Conservation (phyloP, 768 basidiomycete genomes). For the Leccinum incarnatum region DNA sequence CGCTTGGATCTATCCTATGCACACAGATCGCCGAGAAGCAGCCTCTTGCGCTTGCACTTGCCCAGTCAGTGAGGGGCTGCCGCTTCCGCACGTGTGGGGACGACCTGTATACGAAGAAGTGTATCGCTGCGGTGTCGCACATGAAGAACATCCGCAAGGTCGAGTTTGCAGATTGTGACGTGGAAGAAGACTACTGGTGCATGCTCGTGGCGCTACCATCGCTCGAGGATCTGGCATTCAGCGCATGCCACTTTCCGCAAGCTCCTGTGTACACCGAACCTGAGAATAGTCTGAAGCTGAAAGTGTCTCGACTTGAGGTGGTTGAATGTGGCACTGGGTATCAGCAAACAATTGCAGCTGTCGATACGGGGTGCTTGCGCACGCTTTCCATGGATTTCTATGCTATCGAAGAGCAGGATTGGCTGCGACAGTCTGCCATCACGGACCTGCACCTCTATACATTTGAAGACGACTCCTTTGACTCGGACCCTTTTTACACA, state of each 20-base stretch:
- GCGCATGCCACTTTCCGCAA: background rate
- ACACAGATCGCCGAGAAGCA: too few species aligned
- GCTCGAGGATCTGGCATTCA: too few species aligned
- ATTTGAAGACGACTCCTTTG: background rate
- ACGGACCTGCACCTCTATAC: background rate
- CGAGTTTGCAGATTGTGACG: background rate
- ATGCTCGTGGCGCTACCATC: background rate
- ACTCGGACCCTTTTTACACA: background rate
- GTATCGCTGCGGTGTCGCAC: background rate
- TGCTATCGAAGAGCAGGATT: background rate
- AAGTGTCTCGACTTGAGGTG: background rate
- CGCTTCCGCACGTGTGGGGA: too few species aligned
- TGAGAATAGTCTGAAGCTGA: background rate
- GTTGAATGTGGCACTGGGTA: background rate
- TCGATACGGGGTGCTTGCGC: background rate
- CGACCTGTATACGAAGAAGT: background rate
- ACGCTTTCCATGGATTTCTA: background rate
- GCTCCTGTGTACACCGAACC: background rate
- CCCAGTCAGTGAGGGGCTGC: too few species aligned
- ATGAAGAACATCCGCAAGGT: background rate
- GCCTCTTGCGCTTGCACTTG: too few species aligned
- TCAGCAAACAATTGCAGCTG: background rate
- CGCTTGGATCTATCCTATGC: too few species aligned
- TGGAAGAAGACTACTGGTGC: too few species aligned
- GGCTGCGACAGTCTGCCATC: background rate